Conservation (phyloP, 345 rosid genomes). For the Eucalyptus leucophloia region DNA sequence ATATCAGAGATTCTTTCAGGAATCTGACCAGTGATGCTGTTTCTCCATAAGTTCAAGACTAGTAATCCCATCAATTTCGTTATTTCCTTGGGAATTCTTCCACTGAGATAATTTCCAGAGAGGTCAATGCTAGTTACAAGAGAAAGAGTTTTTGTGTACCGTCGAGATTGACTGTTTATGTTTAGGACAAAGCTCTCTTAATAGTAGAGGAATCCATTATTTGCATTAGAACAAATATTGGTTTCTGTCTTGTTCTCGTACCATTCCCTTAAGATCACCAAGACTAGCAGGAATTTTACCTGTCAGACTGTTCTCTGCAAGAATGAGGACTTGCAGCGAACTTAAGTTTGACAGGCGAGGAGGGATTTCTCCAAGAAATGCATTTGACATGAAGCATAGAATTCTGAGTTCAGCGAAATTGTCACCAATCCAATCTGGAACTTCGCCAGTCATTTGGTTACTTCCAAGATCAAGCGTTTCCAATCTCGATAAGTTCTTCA, state of each 20-base stretch:
- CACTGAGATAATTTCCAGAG: too few species aligned
- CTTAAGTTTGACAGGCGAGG: conserved; percentile 1
- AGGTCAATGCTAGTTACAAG: too few species aligned
- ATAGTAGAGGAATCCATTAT: conserved; percentile 11
- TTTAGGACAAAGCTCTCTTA: conserved; percentile 20
- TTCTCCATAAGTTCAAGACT: conserved; percentile 14
- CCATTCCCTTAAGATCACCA: conserved; percentile 25
- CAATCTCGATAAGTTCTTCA: conserved; percentile 12
- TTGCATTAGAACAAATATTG: conserved; percentile 18
- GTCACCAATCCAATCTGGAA: conserved; percentile 12
- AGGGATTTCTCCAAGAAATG: conserved; percentile 18
- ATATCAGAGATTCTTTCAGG: conserved; percentile 14
- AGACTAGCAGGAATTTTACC: conserved; percentile 19
- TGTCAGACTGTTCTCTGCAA: conserved; percentile 22
- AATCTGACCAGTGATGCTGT: conserved; percentile 12
- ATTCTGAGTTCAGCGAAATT: conserved; percentile 3
- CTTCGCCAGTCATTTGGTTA: conserved; percentile 8
- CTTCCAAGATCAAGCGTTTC: conserved; percentile 23
- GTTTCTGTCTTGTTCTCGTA: conserved; percentile 1
- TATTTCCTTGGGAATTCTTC: too few species aligned
- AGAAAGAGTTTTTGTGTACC: conserved; percentile 7
- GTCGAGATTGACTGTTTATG: not conserved
- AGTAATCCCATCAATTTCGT: too few species aligned
- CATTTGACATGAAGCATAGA: conserved; percentile 3
- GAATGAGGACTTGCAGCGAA: conserved; percentile 29